phyloP scores from a whole-genome alignment of 1,139 yeast genomes.

The Suhomyces kunorum region DNA sequence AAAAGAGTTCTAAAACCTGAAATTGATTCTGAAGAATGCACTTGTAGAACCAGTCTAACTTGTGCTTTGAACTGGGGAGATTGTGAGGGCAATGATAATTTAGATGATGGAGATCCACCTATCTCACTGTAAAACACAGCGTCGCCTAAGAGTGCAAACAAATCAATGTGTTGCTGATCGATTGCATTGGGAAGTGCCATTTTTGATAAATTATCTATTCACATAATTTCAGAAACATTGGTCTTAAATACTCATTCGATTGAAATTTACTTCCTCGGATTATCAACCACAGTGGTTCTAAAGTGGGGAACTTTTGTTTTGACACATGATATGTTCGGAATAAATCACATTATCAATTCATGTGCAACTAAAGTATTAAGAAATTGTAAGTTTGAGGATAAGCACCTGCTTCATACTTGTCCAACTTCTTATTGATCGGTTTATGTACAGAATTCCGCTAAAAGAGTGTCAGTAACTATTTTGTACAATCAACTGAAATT shows the following conservation, averaged over 20 bases:
- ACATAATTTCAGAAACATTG: not conserved
- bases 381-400: too few species aligned
- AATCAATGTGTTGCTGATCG: not conserved
- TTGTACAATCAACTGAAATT: too few species aligned
- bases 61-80: conserved; percentile 29
- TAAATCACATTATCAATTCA: too few species aligned
- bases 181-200: not conserved
- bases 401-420: too few species aligned
- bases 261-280: too few species aligned
- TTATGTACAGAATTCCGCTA: too few species aligned
- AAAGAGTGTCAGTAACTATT: too few species aligned
- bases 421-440: too few species aligned
- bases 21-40: conserved; percentile 19
- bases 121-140: not conserved
- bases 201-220: not conserved
- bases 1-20: conserved; percentile 28
- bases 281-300: too few species aligned
- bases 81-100: conserved; percentile 34
- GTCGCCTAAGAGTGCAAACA: not conserved
- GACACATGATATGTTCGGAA: conserved; percentile 7
- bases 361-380: too few species aligned
- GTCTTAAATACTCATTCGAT: too few species aligned
- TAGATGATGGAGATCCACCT: conserved; percentile 2
- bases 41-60: not conserved
- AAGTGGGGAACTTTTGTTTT: not conserved